phyloP scores from a whole-genome alignment of 2,329 filamentous ascomycete species.

The Cercospora sojina region DNA sequence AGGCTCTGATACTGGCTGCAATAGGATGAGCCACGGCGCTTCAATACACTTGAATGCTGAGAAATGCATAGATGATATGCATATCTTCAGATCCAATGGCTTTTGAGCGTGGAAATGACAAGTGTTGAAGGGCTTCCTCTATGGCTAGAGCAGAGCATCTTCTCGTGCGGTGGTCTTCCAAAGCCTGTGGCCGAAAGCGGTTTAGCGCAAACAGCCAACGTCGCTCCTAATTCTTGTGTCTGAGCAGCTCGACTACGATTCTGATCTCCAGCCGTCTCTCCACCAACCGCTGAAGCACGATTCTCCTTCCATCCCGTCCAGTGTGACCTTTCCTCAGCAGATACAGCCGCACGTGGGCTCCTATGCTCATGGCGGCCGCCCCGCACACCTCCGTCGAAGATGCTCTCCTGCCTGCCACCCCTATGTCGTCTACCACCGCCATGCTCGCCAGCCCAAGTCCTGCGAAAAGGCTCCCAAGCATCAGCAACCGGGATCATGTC shows the following conservation, averaged over 20 bases:
- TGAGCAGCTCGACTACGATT: too few species aligned
- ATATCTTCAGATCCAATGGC: conserved; percentile 14
- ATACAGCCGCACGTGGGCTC: background rate
- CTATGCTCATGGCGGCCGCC: background rate
- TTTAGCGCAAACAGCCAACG: conserved; percentile 4
- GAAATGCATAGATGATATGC: conserved; percentile 12
- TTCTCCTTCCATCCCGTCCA: background rate
- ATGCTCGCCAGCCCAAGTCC: background rate
- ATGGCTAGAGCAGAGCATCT: background rate
- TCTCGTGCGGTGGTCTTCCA: conserved; percentile 6
- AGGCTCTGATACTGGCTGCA: conserved; percentile 19
- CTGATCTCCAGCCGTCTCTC: background rate
- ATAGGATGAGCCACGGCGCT: conserved; percentile 21
- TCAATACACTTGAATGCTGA: conserved; percentile 24
- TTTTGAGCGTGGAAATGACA: conserved; percentile 17
- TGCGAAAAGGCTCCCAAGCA: background rate
- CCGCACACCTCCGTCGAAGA: background rate
- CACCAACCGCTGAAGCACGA: background rate
- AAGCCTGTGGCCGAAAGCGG: conserved; percentile 10
- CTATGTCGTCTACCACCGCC: background rate
- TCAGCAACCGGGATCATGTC: background rate
- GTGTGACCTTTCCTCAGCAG: background rate
- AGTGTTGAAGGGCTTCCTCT: conserved; percentile 14
- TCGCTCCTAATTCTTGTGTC: too few species aligned
- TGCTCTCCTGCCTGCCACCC: background rate